Conservation (phyloP, 208 protist species). For the Phytomonas sp. region DNA sequence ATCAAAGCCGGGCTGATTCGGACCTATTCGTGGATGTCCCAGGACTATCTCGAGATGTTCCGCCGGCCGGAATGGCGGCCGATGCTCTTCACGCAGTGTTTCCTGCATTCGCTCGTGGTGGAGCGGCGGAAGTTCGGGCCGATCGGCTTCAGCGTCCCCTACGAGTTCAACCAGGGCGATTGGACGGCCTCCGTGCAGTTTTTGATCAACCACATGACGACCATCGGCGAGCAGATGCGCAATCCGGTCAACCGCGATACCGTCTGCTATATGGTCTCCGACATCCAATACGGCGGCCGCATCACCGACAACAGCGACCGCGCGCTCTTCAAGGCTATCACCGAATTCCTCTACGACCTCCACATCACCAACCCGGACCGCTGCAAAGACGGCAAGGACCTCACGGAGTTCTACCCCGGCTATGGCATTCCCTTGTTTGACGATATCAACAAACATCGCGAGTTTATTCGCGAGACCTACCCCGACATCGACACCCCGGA, state of each 20-base stretch:
- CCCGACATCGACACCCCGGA: constrained; percentile 94
- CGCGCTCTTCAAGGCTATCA: constrained; percentile 96
- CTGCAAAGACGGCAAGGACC: constrained; percentile 71
- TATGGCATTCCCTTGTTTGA: constrained; percentile 90
- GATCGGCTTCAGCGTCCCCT: constrained; percentile 97
- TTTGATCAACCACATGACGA: constrained; percentile 96
- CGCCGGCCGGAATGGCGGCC: constrained; percentile 93
- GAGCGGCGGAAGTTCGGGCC: constrained; percentile 97
- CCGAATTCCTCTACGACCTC: constrained; percentile 88
- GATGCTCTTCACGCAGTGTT: constrained; percentile 95
- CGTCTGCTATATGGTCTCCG: constrained; percentile 96
- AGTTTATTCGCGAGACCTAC: constrained; percentile 92
- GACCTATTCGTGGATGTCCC: constrained; percentile 94
- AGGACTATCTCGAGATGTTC: constrained; percentile 95
- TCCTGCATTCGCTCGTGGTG: constrained; percentile 96
- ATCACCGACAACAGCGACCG: constrained; percentile 98
- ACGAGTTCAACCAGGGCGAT: constrained; percentile 98
- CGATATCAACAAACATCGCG: constrained; percentile 89
- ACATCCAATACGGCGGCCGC: constrained; percentile 98
- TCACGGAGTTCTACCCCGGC: constrained; percentile 76
- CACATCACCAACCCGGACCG: constrained; percentile 88
- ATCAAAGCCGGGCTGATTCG: constrained; percentile 95
- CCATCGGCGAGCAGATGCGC: constrained; percentile 92
- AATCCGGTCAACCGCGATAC: constrained; percentile 91
- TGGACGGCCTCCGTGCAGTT: constrained; percentile 95